phyloP scores from a whole-genome alignment of 805 yeast genomes.

The Saccharomycopsis guyanensis region DNA sequence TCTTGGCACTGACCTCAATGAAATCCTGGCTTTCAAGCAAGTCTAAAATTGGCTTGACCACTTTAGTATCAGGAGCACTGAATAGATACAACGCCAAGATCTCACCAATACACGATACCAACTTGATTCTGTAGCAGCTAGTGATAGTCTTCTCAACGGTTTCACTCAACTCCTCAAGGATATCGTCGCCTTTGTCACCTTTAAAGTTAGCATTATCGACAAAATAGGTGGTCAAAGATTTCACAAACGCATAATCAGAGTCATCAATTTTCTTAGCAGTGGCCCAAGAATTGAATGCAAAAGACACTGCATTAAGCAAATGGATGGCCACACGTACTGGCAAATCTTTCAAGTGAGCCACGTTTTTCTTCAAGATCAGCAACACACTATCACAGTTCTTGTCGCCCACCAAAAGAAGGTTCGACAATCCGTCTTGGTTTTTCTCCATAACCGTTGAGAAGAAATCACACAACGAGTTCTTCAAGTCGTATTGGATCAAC shows the following conservation, averaged over 20 bases:
- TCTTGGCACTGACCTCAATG: conserved; percentile 24
- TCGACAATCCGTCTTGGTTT: conserved; percentile 71
- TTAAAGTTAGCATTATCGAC: conserved; percentile 15
- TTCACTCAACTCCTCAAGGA: conserved; percentile 10
- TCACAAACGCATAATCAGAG: conserved; percentile 35
- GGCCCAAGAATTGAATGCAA: conserved; percentile 75
- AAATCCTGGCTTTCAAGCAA: conserved; percentile 35
- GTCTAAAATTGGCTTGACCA: conserved; percentile 36
- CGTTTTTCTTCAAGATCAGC: conserved; percentile 46
- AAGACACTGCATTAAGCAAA: conserved; percentile 62
- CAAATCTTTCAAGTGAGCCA: conserved; percentile 41
- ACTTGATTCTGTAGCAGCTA: conserved; percentile 46
- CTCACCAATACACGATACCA: conserved; percentile 64
- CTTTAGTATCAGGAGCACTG: conserved; percentile 40
- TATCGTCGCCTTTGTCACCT: conserved; percentile 15
- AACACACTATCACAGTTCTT: conserved; percentile 36
- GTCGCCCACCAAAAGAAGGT: conserved; percentile 56
- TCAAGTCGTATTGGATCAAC: conserved; percentile 44
- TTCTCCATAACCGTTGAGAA: conserved; percentile 63
- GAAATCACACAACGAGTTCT: conserved; percentile 52
- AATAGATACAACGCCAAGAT: conserved; percentile 66
- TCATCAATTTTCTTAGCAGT: conserved; percentile 45
- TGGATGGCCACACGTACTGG: conserved; percentile 62
- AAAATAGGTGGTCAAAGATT: conserved; percentile 26
- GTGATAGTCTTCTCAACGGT: conserved; percentile 25